A percentile compares a stretch with the other conserved stretches of the same genome.
Conservation (phyloP, 2,329 filamentous ascomycete genomes). For the Penicillium corylophilum region DNA sequence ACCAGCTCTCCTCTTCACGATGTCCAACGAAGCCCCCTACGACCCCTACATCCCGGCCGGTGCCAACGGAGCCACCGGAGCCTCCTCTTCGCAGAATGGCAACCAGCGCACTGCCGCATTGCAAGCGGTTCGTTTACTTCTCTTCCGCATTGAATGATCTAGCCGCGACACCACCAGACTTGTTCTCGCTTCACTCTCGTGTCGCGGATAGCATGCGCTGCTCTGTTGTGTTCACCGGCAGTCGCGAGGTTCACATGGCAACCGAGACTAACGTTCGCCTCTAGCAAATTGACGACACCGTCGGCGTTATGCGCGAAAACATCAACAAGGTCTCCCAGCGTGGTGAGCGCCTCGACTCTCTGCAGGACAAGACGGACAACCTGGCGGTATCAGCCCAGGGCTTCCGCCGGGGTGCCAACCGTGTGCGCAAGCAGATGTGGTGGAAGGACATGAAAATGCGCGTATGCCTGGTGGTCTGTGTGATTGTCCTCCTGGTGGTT, state of each 20-base stretch:
- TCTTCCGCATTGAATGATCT: slow-evolving; percentile 14
- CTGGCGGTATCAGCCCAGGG: slow-evolving; percentile 89
- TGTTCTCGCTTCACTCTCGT: background rate
- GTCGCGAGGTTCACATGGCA: background rate
- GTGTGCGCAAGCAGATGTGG: slow-evolving; percentile 98
- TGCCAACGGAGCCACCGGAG: slow-evolving; percentile 52
- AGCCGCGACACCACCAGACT: background rate
- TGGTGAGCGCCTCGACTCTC: slow-evolving; percentile 80
- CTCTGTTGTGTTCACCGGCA: background rate
- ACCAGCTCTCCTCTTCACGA: slow-evolving; percentile 33
- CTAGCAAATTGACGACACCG: slow-evolving; percentile 96
- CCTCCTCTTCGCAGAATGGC: slow-evolving; percentile 50
- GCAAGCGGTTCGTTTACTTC: slow-evolving; percentile 71
- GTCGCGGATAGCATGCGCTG: background rate
- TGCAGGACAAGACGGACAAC: slow-evolving; percentile 92
- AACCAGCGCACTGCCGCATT: slow-evolving; percentile 70
- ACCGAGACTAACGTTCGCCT: slow-evolving; percentile 20
- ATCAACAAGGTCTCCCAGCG: slow-evolving; percentile 95
- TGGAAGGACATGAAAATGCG: slow-evolving; percentile 99
- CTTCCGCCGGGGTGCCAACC: slow-evolving; percentile 94
- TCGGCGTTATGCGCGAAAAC: slow-evolving; percentile 94
- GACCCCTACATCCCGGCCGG: slow-evolving; percentile 84
- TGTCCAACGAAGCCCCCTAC: slow-evolving; percentile 66
- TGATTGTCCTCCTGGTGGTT: slow-evolving; percentile 86
- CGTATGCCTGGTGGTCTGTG: slow-evolving; percentile 87